Evolutionary conservation across 2,329 filamentous ascomycete species (phyloP), one percentile per base, ranked within the genome.

Genomic region (Akanthomyces dipterigenus): DNA sequence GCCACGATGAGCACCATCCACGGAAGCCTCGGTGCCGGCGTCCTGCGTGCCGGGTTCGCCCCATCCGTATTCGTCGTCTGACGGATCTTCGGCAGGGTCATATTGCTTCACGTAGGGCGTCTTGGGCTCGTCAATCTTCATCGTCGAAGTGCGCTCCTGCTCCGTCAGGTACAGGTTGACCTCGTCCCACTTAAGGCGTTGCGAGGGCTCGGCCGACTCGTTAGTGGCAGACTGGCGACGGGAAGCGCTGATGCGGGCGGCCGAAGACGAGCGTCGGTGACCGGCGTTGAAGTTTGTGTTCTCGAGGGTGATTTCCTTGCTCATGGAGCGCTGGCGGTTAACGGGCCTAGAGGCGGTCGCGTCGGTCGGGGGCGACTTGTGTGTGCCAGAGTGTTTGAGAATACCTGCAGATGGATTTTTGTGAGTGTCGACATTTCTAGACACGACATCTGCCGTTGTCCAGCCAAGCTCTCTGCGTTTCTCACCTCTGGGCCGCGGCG

Each of bases 111-210:
- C 95, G 73, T 93, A 99, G 5, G 95, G 95, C 8, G 95, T 99
- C 82, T 99, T 99, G 64, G 95, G 95, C 78, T 99, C 95, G 67
- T 92, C 90, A 66, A 99, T 99, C 82, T 98, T 99, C 95, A 99
- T 99, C 63, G 93, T 97, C 64, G 89, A 88, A 63, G 88, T 91
- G 76, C 90, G 93, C 76, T 98, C 91, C 76, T 98, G 93, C 78
- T 99, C 95, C 8, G 95, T 95, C 58, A 99, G 83, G 77, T 97
- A 99, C 36, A 99, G 83, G 72, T 99, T 99, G 50, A 91, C 95
- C 79, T 99, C 95, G 75, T 99, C 95, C 95, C 95, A 99, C 78
- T 97, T 96, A 67, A 99, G 82, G 64, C 92, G 88, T 65, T 90
- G 88, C 62, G 84, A 87, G 20, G 79, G 73, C 46, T 82, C 79